Percentiles rank a stretch among this genome's conserved stretches.
Evolutionary conservation across 2,329 filamentous ascomycete genomes (phyloP).

Genomic region (Aspergillus flavus): DNA sequence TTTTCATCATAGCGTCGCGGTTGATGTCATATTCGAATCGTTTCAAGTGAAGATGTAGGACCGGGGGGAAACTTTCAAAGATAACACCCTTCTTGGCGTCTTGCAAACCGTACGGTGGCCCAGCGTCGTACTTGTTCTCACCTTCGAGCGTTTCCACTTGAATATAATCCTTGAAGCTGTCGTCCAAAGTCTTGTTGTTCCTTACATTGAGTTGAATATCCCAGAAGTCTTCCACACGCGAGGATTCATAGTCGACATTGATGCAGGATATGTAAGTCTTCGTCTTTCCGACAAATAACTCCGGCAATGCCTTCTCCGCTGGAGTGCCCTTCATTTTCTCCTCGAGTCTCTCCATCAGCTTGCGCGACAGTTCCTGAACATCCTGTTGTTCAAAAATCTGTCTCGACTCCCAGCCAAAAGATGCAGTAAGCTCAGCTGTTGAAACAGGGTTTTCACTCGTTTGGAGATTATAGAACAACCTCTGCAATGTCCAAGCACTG

Average conservation of each 20-base stretch:
- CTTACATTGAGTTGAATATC: conserved; percentile 97
- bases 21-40: conserved; percentile 98
- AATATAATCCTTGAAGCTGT: conserved; percentile 95
- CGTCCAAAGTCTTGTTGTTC: conserved; percentile 87
- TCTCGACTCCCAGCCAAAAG: conserved; percentile 96
- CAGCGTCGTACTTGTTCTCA: conserved; percentile 97
- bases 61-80: conserved; percentile 91
- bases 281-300: conserved; percentile 95
- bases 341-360: conserved; percentile 96
- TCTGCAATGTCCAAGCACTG: conserved; percentile 90
- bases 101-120: conserved; percentile 85
- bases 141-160: conserved; percentile 96
- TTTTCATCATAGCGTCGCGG: conserved; percentile 97
- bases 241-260: conserved; percentile 96
- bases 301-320: conserved; percentile 82
- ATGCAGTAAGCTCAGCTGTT: conserved; percentile 91
- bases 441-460: conserved; percentile 81
- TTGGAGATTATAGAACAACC: conserved; percentile 93
- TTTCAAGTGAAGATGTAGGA: conserved; percentile 92
- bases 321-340: conserved; percentile 97
- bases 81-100: conserved; percentile 98
- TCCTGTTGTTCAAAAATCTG: conserved; percentile 99
- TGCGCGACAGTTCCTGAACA: conserved; percentile 93
- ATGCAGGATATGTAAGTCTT: conserved; percentile 99
- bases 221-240: conserved; percentile 96